Conservation (phyloP, 2,329 filamentous ascomycete genomes). For the Penicillium sp. region DNA sequence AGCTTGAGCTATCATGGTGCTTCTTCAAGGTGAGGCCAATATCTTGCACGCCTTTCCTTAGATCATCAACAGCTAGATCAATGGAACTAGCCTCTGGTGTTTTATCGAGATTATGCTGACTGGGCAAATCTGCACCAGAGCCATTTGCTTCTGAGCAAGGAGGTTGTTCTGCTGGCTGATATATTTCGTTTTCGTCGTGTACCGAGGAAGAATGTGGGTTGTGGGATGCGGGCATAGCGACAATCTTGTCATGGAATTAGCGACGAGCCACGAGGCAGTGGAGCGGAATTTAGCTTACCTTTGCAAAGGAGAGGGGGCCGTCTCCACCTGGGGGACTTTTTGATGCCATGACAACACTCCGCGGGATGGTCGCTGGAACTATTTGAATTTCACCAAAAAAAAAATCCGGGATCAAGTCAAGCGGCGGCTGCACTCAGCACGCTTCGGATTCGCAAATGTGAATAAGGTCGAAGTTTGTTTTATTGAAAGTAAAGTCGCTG, state of each 20-base stretch:
- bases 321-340: constrained; percentile 29
- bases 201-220: constrained; percentile 25
- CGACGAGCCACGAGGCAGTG: not conserved
- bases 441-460: constrained; percentile 18
- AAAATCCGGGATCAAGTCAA: constrained; percentile 10
- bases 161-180: constrained; percentile 19
- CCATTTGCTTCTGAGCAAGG: constrained; percentile 20
- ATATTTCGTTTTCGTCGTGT: constrained; percentile 28
- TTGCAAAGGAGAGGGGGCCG: constrained; percentile 66
- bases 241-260: constrained; percentile 38
- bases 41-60: constrained; percentile 35
- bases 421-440: constrained; percentile 21
- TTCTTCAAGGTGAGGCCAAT: constrained; percentile 33
- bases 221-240: constrained; percentile 41
- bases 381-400: constrained; percentile 18
- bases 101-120: constrained; percentile 18
- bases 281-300: constrained; percentile 49
- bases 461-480: constrained; percentile 27
- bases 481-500: constrained; percentile 38
- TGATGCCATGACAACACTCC: constrained; percentile 32
- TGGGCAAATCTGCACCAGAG: constrained; percentile 18
- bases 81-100: constrained; percentile 16
- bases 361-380: constrained; percentile 15
- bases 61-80: constrained; percentile 29
- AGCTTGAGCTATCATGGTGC: constrained; percentile 24